Percentiles rank a stretch among this genome's conserved stretches.
Evolutionary conservation across 2,329 filamentous ascomycete species (phyloP).

Genomic region (Rhinocladiella similis): DNA sequence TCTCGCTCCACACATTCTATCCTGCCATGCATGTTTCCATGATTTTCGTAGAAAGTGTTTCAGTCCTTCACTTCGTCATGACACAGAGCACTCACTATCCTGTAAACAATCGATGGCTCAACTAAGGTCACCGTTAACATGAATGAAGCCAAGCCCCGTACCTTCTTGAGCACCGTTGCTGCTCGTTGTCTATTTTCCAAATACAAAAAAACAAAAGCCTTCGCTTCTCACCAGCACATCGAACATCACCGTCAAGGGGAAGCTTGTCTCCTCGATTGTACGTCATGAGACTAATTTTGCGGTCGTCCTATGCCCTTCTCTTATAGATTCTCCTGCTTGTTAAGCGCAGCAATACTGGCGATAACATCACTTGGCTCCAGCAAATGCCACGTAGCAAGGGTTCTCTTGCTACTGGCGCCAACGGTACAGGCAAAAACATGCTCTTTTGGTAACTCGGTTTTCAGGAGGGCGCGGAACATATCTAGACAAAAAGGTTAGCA

Average conservation of each 20-base stretch:
- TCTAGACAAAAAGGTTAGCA: conserved; percentile 45
- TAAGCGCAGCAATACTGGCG: conserved; percentile 50
- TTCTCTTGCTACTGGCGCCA: conserved; percentile 88
- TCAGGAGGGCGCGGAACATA: conserved; percentile 78
- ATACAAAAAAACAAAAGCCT: not conserved
- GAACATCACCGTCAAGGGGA: not conserved
- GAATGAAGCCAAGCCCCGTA: no score
- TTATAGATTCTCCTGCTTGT: conserved; percentile 23
- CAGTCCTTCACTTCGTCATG: not conserved
- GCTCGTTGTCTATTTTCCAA: not conserved
- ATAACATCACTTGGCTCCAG: conserved; percentile 88
- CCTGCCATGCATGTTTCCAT: not conserved
- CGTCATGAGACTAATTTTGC: no score
- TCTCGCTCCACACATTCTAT: not conserved
- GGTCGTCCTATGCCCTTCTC: not conserved
- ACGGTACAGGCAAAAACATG: conserved; percentile 90
- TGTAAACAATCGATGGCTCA: not conserved
- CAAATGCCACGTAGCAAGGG: conserved; percentile 85
- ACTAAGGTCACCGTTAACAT: not conserved
- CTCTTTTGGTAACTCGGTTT: conserved; percentile 57
- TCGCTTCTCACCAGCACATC: not conserved
- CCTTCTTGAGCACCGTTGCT: not conserved
- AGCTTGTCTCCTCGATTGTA: no score
- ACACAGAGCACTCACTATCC: not conserved
- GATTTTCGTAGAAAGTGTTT: not conserved